Base-by-base conservation (phyloP, 257 asterid genomes). In the Primulina eburnea region DNA sequence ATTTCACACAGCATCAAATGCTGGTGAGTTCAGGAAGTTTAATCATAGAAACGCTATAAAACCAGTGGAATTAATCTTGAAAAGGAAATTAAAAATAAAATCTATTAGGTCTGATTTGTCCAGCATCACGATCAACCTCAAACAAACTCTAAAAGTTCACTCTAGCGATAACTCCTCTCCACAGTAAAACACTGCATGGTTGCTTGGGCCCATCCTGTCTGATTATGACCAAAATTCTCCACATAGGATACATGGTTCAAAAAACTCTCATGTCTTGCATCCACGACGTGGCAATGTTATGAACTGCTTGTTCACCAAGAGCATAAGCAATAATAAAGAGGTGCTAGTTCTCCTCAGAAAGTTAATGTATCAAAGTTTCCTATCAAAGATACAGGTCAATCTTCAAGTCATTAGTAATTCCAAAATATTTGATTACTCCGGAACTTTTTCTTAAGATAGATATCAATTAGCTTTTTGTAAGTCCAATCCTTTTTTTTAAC, bases 401-500 rank as follows among this genome's bases (percentile, higher is more conserved):
- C 65, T 40, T 69, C 52, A 67, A 56, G 71, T 38, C 64, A 62
- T 90, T 81, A 93, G 83, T 87, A 87, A 79, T 93, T 90, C 97
- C 99, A 93, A 80, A 93, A 93, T 58, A 90, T 81, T 67, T 86
- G 97, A 79, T 83, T 82, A 64, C 88, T 82, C 70, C 96, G 75
- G 20, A 76, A 75, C 69, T 77, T 85, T 73, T 89, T 93, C 87
- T 84, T 90, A 17, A 79, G 89, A 80, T 93, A 83, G 69, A 73
- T 68, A 11, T 79, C 72, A 61, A 89, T 86, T 2, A 90, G 89
- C 81, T 64, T 81, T 77, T 76, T 81, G 77, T 93, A 93, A 7
- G 87, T 89, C 91, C 92, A 86, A 35, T 50, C 71, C 62, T 69
- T 78, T 59, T 74, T 81, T 69, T 70, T 71, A 18, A 60, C 71